phyloP scores from a whole-genome alignment of 768 basidiomycete species.

The Crepidotus variabilis region DNA sequence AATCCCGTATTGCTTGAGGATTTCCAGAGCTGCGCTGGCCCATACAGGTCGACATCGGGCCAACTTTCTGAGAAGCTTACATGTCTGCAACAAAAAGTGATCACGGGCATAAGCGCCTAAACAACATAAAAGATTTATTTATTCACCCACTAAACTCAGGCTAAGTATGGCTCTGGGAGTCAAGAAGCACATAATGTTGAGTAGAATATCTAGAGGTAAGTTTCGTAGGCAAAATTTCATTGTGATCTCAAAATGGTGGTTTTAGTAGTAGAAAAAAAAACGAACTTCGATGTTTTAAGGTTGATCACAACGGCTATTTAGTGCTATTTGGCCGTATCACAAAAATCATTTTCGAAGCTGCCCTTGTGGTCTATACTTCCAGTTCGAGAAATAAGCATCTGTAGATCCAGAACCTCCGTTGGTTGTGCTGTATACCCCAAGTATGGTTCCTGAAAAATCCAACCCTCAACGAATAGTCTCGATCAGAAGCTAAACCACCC shows the following conservation, averaged over 20 bases:
- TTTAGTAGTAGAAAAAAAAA: too few relatives aligned
- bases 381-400: conserved; percentile 11
- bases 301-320: too few relatives aligned
- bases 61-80: neutral
- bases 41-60: neutral
- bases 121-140: too few relatives aligned
- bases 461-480: neutral
- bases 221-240: too few relatives aligned
- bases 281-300: too few relatives aligned
- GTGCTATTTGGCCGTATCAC: neutral
- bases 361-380: conserved; percentile 16
- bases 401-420: conserved; percentile 11
- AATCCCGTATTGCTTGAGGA: neutral
- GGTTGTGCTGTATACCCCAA: conserved; percentile 13
- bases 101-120: neutral
- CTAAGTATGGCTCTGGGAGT: too few relatives aligned
- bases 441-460: conserved; percentile 4
- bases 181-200: too few relatives aligned
- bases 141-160: too few relatives aligned
- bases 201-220: too few relatives aligned
- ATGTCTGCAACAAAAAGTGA: neutral
- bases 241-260: too few relatives aligned
- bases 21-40: neutral
- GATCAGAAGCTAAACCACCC: neutral
- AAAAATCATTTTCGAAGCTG: conserved; percentile 2